These are phyloP conservation scores for Pichia deserticola DNA, from an alignment of 805 yeast species.

Conservation along the genomic window DNA sequence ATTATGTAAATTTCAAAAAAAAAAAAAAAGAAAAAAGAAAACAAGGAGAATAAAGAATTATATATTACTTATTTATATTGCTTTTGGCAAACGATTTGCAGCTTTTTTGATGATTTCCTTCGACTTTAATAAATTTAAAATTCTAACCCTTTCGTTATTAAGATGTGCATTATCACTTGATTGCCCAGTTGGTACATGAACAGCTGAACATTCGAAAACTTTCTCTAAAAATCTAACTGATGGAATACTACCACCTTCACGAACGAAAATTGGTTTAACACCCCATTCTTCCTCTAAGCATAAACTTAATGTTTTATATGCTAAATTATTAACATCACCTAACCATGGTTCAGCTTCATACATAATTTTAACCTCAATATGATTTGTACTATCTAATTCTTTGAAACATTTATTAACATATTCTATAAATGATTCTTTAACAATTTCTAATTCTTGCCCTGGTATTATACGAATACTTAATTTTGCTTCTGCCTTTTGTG, in stretches of 20 bases:
- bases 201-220: conserved; percentile 78
- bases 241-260: conserved; percentile 98
- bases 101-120: conserved; percentile 55
- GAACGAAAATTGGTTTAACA: conserved; percentile 69
- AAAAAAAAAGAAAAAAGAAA: too few species aligned
- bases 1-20: too few species aligned
- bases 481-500: conserved; percentile 68
- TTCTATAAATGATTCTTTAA: conserved; percentile 42
- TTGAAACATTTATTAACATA: conserved; percentile 44
- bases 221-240: conserved; percentile 80
- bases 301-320: conserved; percentile 57
- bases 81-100: conserved; percentile 34
- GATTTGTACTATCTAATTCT: conserved; percentile 51
- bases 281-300: conserved; percentile 71
- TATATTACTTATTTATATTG: neutral
- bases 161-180: conserved; percentile 91
- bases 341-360: conserved; percentile 96
- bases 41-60: too few species aligned
- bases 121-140: conserved; percentile 69
- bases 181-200: conserved; percentile 95
- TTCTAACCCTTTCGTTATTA: conserved; percentile 75
- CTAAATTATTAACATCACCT: conserved; percentile 73
- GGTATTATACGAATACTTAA: conserved; percentile 86
- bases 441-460: conserved; percentile 59
- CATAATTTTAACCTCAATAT: conserved; percentile 49